These are phyloP conservation scores for Racocetra persica DNA, from an alignment of 371 early-diverging fungal genomes.

Conservation along the genomic window DNA sequence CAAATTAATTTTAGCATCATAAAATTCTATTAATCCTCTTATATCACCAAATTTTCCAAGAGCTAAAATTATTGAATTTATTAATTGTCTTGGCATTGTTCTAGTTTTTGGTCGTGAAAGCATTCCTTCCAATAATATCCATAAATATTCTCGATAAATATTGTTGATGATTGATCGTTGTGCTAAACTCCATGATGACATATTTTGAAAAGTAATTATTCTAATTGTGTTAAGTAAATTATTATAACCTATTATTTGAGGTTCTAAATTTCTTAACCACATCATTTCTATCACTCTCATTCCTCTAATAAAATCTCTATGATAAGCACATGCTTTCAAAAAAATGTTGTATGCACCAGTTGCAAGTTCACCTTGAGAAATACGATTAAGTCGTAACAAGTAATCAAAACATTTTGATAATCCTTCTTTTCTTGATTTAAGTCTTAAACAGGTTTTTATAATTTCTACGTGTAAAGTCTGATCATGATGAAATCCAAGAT, in stretches of 20 bases:
- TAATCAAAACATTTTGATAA: constrained; percentile 33
- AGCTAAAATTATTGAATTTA: constrained; percentile 11
- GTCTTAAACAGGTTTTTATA: constrained; percentile 9
- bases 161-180: not conserved
- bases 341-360: constrained; percentile 1
- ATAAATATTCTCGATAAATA: constrained; percentile 3
- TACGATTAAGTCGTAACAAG: constrained; percentile 7
- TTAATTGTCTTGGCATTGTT: constrained; percentile 11
- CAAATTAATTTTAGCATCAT: not conserved
- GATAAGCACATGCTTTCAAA: not conserved
- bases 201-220: not conserved
- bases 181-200: not conserved
- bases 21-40: constrained; percentile 17
- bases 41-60: constrained; percentile 16
- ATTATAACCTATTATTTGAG: constrained; percentile 5
- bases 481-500: not conserved
- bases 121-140: constrained; percentile 24
- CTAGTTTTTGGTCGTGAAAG: constrained; percentile 9
- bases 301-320: constrained; percentile 6
- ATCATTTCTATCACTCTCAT: constrained; percentile 24
- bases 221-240: constrained; percentile 2
- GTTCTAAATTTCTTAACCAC: constrained; percentile 31
- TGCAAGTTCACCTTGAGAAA: constrained; percentile 4
- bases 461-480: constrained; percentile 9
- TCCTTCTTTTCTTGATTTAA: no score